These are phyloP conservation scores for Myrica gale DNA, from an alignment of 306 rosid species.

Conservation along the genomic window DNA sequence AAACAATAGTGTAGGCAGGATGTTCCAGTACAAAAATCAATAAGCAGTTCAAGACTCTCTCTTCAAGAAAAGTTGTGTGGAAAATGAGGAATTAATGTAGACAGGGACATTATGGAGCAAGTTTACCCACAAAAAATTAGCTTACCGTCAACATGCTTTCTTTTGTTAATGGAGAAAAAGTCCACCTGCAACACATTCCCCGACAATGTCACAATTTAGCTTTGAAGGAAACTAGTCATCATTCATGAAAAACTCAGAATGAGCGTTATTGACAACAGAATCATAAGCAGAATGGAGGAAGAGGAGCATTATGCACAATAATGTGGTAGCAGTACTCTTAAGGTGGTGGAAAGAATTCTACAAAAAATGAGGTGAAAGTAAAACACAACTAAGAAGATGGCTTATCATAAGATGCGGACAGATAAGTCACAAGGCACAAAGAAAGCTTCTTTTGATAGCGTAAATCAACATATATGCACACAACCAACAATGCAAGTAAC, in stretches of 20 bases:
- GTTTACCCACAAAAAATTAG: conserved; percentile 4
- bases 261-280: not conserved
- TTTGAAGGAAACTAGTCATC: not conserved
- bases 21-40: not conserved
- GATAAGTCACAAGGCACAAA: not conserved
- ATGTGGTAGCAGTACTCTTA: not conserved
- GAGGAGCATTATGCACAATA: not conserved
- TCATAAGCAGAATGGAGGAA: conserved; percentile 5
- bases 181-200: conserved; percentile 64
- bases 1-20: not conserved
- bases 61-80: not conserved
- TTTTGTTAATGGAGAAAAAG: conserved; percentile 70
- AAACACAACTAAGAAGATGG: not conserved
- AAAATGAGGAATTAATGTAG: not conserved
- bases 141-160: conserved; percentile 72
- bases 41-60: not conserved
- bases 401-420: not conserved
- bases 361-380: not conserved
- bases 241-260: not conserved
- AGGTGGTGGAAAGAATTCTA: not conserved
- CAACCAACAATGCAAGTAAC: not conserved
- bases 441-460: not conserved
- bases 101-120: not conserved
- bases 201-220: conserved; percentile 24
- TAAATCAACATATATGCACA: not conserved